A percentile compares a stretch with the other conserved stretches of the same genome.
Evolutionary conservation across 1,284 basidiomycete species (phyloP).

Genomic region (Ustilago cynodontis): DNA sequence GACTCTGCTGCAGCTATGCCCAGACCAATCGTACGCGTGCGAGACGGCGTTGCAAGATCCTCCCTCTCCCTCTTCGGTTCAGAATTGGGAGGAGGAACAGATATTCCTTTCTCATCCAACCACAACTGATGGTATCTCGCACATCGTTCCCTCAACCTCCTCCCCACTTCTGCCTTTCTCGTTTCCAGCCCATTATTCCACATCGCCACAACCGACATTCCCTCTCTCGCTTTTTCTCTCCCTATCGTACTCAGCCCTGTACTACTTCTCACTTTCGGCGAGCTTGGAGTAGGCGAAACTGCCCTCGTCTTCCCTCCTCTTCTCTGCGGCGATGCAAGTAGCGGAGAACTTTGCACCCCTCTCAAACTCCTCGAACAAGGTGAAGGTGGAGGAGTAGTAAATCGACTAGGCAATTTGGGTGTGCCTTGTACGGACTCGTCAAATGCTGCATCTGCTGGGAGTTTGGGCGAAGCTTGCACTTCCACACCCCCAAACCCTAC

Average conservation of each 20-base stretch:
- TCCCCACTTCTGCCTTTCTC: slow-evolving; percentile 55
- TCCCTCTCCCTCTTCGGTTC: neutral
- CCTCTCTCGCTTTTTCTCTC: slow-evolving; percentile 36
- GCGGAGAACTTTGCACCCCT: slow-evolving; percentile 10
- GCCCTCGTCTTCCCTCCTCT: slow-evolving; percentile 3
- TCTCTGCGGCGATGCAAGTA: slow-evolving; percentile 19
- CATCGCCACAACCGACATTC: slow-evolving; percentile 62
- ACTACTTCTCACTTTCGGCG: slow-evolving; percentile 26
- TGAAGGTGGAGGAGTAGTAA: slow-evolving; percentile 29
- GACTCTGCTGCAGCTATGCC: slow-evolving; percentile 74
- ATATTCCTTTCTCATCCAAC: slow-evolving; percentile 41
- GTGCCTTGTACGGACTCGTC: slow-evolving; percentile 33
- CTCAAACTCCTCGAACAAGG: neutral
- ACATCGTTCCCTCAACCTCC: slow-evolving; percentile 49
- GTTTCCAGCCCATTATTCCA: slow-evolving; percentile 67
- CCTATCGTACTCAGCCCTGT: slow-evolving; percentile 1
- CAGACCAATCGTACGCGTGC: slow-evolving; percentile 10
- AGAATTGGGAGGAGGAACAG: slow-evolving; percentile 16
- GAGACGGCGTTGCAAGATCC: slow-evolving; percentile 26
- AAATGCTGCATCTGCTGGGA: slow-evolving; percentile 17
- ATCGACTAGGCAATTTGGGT: slow-evolving; percentile 32
- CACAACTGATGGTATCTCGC: slow-evolving; percentile 53
- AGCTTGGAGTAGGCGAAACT: slow-evolving; percentile 7
- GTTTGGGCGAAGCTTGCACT: slow-evolving; percentile 17
- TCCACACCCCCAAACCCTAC: slow-evolving; percentile 49